Conservation (phyloP, 441 rosid species). For the Biscutella laevigata region DNA sequence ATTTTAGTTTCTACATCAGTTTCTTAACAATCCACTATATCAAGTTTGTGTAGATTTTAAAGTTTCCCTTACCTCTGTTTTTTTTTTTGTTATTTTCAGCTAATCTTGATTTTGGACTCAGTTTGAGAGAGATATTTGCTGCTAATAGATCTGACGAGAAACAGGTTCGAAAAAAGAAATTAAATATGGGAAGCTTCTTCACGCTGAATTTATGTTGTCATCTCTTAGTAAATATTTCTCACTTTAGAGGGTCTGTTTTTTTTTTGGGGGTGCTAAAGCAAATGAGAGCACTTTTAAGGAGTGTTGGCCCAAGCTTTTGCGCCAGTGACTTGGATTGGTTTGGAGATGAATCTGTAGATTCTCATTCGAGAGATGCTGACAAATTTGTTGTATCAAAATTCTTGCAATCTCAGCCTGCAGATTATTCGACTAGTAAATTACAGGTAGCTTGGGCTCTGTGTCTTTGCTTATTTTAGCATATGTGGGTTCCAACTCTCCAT, state of each 20-base stretch:
- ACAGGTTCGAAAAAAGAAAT: conserved; percentile 56
- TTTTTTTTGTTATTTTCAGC: conserved; percentile 38
- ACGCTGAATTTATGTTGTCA: neutral
- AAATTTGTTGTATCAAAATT: conserved; percentile 68
- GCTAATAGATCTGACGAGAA: conserved; percentile 84
- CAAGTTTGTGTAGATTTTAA: neutral
- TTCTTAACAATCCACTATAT: neutral
- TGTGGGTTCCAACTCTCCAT: neutral
- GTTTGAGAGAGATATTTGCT: conserved; percentile 79
- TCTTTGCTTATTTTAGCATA: conserved; percentile 3
- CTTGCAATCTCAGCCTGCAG: conserved; percentile 75
- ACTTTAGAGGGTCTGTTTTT: neutral
- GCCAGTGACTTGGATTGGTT: conserved; percentile 72
- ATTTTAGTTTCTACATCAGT: conserved; percentile 4
- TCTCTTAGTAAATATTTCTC: conserved; percentile 1
- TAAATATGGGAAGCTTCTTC: neutral
- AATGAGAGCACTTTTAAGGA: conserved; percentile 71
- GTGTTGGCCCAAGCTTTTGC: conserved; percentile 71
- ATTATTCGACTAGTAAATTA: conserved; percentile 68
- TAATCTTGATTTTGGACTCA: conserved; percentile 65
- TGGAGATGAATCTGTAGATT: conserved; percentile 50
- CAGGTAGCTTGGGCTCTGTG: conserved; percentile 44
- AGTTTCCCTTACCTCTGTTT: neutral
- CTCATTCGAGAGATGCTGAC: conserved; percentile 74
- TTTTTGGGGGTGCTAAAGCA: conserved; percentile 59